Evolutionary conservation across 148 eudicot genomes (phyloP).

Genomic region (Arbutus unedo): DNA sequence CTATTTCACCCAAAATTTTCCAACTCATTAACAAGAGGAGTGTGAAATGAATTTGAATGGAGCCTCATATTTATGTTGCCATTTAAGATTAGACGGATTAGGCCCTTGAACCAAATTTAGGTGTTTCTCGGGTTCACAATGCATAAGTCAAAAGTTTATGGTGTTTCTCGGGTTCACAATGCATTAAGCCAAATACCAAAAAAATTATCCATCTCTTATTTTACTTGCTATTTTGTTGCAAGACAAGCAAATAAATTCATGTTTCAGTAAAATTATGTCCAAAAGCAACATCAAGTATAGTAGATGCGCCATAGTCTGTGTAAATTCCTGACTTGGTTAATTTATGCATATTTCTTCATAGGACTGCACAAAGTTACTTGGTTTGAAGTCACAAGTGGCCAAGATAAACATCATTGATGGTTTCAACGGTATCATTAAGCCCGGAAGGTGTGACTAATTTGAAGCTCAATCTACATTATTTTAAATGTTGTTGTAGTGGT

Average conservation of each 20-base stretch:
- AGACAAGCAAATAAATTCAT: background rate
- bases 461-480: background rate
- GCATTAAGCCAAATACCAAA: background rate
- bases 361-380: conserved; percentile 41
- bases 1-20: background rate
- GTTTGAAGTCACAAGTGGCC: conserved; percentile 34
- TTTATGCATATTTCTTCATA: conserved; percentile 20
- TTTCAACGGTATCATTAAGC: conserved; percentile 69
- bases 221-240: background rate
- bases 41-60: background rate
- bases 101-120: background rate
- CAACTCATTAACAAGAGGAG: background rate
- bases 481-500: background rate
- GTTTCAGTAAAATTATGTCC: background rate
- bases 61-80: background rate
- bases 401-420: conserved; percentile 34
- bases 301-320: background rate
- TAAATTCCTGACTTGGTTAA: background rate
- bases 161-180: background rate
- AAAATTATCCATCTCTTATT: background rate
- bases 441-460: conserved; percentile 55
- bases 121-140: background rate
- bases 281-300: background rate
- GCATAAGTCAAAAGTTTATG: background rate
- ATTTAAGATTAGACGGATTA: background rate